Evolutionary conservation across 352 stramenopile species (phyloP).

Genomic region (Phytophthora brassicae): DNA sequence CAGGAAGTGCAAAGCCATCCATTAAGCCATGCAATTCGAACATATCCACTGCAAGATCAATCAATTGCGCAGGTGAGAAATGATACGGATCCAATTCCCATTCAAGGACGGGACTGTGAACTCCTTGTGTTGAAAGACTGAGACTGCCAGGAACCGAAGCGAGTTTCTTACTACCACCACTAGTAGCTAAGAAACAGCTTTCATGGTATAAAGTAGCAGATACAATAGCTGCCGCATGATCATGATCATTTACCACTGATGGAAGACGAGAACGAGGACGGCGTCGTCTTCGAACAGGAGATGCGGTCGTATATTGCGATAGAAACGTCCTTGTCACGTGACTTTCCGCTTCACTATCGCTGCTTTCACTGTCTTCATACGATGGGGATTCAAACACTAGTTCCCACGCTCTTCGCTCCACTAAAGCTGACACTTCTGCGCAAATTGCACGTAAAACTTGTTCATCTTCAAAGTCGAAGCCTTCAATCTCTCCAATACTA

Average conservation of each 20-base stretch:
- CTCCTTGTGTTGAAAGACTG: constrained; percentile 7
- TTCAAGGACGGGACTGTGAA: constrained; percentile 22
- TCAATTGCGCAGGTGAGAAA: constrained; percentile 58
- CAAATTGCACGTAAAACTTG: constrained; percentile 71
- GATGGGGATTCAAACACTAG: constrained; percentile 65
- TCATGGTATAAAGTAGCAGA: constrained; percentile 39
- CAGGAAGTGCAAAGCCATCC: constrained; percentile 53
- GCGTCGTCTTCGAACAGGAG: constrained; percentile 34
- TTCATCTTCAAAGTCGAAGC: constrained; percentile 67
- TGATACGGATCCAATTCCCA: constrained; percentile 73
- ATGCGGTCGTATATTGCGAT: constrained; percentile 72
- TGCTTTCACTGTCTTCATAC: constrained; percentile 45
- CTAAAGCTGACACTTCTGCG: constrained; percentile 57
- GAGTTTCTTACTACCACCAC: constrained; percentile 17
- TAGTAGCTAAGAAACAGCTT: constrained; percentile 37
- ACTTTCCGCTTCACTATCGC: constrained; percentile 35
- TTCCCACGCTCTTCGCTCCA: constrained; percentile 72
- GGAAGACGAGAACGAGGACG: constrained; percentile 33
- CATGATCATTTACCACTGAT: constrained; percentile 32
- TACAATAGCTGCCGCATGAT: constrained; percentile 41
- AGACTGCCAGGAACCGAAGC: constrained; percentile 16
- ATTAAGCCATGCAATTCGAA: constrained; percentile 72
- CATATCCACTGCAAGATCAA: constrained; percentile 72
- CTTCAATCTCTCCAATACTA: constrained; percentile 27
- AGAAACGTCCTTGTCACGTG: constrained; percentile 71